phyloP scores from a whole-genome alignment of 106 monocot genomes.

The Acanthochlamys bracteata region DNA sequence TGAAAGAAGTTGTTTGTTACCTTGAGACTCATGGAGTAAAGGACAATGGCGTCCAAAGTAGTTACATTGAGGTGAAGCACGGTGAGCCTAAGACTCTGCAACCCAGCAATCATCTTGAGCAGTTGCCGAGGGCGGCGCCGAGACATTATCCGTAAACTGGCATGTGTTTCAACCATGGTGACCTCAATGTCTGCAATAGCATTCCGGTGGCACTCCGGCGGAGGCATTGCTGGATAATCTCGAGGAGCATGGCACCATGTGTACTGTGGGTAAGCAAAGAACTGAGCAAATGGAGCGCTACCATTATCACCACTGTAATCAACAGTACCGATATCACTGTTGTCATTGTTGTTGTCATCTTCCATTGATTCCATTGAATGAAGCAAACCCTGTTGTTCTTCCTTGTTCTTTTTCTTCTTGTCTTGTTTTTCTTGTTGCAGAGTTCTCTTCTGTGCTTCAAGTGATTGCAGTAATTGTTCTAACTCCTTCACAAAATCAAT shows the following conservation, averaged over 20 bases:
- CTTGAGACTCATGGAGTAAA: slow-evolving; percentile 87
- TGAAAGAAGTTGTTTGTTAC: too few relatives aligned
- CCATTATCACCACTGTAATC: not conserved
- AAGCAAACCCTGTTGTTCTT: not conserved
- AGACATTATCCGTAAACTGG: slow-evolving; percentile 56
- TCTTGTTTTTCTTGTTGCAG: slow-evolving; percentile 20
- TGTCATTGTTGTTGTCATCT: not conserved
- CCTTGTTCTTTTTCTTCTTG: not conserved
- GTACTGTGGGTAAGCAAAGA: slow-evolving; percentile 86
- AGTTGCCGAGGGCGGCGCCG: slow-evolving; percentile 62
- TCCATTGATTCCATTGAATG: not conserved
- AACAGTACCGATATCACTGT: not conserved
- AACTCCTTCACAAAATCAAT: slow-evolving; percentile 97
- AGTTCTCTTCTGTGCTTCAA: slow-evolving; percentile 68
- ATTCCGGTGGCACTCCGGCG: slow-evolving; percentile 14
- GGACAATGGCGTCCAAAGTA: slow-evolving; percentile 64
- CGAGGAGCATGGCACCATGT: slow-evolving; percentile 51
- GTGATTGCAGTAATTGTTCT: slow-evolving; percentile 80
- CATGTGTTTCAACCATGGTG: slow-evolving; percentile 66
- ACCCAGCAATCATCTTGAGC: slow-evolving; percentile 58
- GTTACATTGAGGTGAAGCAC: slow-evolving; percentile 82
- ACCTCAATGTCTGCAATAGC: slow-evolving; percentile 77
- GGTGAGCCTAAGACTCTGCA: slow-evolving; percentile 55
- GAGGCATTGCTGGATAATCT: slow-evolving; percentile 20
- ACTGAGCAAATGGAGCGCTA: slow-evolving; percentile 65